These are phyloP conservation scores for Sphagnurus paluster DNA, from an alignment of 1,284 basidiomycete genomes.

Conservation along the genomic window DNA sequence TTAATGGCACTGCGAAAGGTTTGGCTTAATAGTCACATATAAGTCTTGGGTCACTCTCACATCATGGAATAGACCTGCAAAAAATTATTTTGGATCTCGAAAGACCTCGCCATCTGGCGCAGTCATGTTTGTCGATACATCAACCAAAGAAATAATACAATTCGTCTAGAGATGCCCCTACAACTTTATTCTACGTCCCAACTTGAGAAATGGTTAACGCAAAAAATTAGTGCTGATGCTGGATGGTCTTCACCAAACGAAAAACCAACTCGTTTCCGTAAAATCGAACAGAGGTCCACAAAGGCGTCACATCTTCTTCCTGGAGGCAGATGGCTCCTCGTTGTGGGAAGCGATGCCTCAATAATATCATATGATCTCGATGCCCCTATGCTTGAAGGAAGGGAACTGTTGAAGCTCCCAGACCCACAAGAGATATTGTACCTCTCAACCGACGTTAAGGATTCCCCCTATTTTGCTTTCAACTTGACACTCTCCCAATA, in stretches of 20 bases:
- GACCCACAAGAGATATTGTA: neutral
- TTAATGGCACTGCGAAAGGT: slow-evolving; percentile 7
- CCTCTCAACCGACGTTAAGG: slow-evolving; percentile 7
- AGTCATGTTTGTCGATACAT: slow-evolving; percentile 5
- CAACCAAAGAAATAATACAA: neutral
- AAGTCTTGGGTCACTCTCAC: too few species aligned
- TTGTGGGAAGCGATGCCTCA: neutral
- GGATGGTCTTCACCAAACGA: slow-evolving; percentile 8
- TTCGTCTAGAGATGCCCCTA: slow-evolving; percentile 6
- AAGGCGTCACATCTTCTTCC: slow-evolving; percentile 7
- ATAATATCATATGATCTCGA: slow-evolving; percentile 10
- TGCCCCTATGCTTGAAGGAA: slow-evolving; percentile 1
- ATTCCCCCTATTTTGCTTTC: slow-evolving; percentile 8
- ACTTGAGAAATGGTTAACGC: slow-evolving; percentile 11
- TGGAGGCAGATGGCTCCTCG: slow-evolving; percentile 12
- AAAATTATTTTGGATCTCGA: slow-evolving; percentile 5
- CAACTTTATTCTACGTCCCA: slow-evolving; percentile 6
- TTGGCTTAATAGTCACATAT: neutral
- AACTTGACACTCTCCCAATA: slow-evolving; percentile 6
- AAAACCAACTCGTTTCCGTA: slow-evolving; percentile 6
- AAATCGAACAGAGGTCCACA: slow-evolving; percentile 1
- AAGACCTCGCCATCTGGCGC: slow-evolving; percentile 5
- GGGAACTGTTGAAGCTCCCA: slow-evolving; percentile 3
- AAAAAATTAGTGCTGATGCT: slow-evolving; percentile 8
- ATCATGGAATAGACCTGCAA: slow-evolving; percentile 3